Percentiles rank a stretch among this genome's conserved stretches.
These are phyloP conservation scores for Debaryomycetaceae sp. DNA, from an alignment of 1,139 yeast species.

Conservation along the genomic window DNA sequence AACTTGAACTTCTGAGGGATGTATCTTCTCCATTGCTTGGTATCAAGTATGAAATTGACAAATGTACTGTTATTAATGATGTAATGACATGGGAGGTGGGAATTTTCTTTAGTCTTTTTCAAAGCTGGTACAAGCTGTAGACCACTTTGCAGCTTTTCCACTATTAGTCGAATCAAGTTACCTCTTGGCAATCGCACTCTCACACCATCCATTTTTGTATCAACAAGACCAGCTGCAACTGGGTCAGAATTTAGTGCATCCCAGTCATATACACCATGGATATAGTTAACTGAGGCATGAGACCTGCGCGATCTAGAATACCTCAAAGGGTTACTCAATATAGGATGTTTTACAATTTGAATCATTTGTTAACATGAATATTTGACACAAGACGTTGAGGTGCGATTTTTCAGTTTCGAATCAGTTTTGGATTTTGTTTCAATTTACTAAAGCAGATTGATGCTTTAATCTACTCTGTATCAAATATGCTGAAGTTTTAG, in stretches of 20 bases:
- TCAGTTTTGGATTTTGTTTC: not conserved
- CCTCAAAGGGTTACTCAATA: conserved; percentile 22
- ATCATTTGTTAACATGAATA: not conserved
- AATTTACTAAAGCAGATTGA: not conserved
- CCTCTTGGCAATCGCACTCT: conserved; percentile 20
- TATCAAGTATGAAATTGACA: conserved; percentile 4
- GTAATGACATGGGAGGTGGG: conserved; percentile 7
- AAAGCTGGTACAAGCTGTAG: conserved; percentile 6
- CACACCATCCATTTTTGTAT: conserved; percentile 19
- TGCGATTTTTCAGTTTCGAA: not conserved
- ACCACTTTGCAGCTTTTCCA: conserved; percentile 5
- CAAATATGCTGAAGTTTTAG: not conserved
- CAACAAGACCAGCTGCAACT: conserved; percentile 18
- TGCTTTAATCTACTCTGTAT: not conserved
- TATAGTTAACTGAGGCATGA: conserved; percentile 16
- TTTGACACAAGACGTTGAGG: not conserved
- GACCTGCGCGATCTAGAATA: conserved; percentile 18
- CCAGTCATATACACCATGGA: conserved; percentile 12
- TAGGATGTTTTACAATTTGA: conserved; percentile 17
- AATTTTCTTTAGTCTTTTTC: conserved; percentile 2
- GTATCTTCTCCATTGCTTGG: conserved; percentile 8
- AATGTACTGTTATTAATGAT: conserved; percentile 6
- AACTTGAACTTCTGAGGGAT: conserved; percentile 11
- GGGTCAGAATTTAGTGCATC: conserved; percentile 17
- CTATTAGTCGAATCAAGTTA: conserved; percentile 19